Evolutionary conservation across 2,329 filamentous ascomycete genomes (phyloP), one percentile per base, ranked within the genome.

Genomic region (Ophiosphaerella narmari): DNA sequence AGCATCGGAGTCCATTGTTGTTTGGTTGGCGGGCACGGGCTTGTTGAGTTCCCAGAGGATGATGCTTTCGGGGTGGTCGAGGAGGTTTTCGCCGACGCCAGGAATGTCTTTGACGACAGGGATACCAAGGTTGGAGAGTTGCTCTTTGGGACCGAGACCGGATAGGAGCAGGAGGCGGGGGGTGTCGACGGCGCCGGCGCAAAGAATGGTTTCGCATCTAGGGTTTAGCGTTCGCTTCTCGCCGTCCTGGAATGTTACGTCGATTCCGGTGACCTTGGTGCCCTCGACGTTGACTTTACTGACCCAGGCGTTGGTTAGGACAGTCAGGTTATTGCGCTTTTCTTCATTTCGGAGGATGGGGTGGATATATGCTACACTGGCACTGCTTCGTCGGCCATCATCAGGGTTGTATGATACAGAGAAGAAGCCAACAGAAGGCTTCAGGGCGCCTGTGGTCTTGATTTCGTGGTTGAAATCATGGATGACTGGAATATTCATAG

Each of bases 361-460:
- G 75, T 96, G 91, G 67, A 96, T 92, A 77, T 96, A 96, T 14
- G 91, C 91, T 18, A 96, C 91, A 50, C 88, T 91, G 52, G 91
- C 91, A 70, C 88, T 92, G 77, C 88, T 93, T 56, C 91, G 86
- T 63, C 85, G 84, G 67, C 91, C 90, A 66, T 91, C 87, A 66
- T 96, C 91, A 2, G 91, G 91, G 77, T 96, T 95, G 78, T 96
- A 96, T 33, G 89, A 87, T 60, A 96, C 86, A 58, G 88, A 91
- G 80, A 96, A 93, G 81, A 96, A 96, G 48, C 91, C 91, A 24
- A 94, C 89, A 41, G 88, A 88, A 65, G 88, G 80, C 59, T 85
- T 86, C 58, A 96, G 77, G 38, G 86, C 80, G 48, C 91, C 91
- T 43, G 81, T 88, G 57, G 83, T 79, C 54, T 82, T 82, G 72